Evolutionary conservation across 2,329 filamentous ascomycete species (phyloP).

Genomic region (Penicillium expansum): DNA sequence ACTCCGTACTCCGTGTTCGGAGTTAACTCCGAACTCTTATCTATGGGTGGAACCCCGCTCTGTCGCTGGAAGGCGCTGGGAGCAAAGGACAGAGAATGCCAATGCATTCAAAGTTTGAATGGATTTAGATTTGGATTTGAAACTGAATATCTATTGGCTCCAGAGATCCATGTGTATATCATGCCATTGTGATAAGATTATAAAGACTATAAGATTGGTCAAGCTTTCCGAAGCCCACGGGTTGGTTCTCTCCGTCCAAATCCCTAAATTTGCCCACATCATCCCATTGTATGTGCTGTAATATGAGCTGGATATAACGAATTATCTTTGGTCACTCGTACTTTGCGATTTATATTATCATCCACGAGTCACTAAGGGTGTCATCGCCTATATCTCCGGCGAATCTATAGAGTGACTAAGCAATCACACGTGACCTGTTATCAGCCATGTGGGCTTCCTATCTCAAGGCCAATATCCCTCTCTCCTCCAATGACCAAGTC

Average conservation of each 20-base stretch:
- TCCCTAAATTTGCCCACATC: neutral
- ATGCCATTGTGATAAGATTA: neutral
- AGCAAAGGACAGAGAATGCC: neutral
- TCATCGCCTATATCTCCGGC: neutral
- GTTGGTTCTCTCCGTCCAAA: neutral
- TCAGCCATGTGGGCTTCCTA: constrained; percentile 10
- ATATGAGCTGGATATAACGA: neutral
- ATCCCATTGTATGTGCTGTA: neutral
- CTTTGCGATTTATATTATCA: neutral
- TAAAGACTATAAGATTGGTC: neutral
- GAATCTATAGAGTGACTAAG: constrained; percentile 3
- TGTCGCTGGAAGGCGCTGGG: constrained; percentile 22
- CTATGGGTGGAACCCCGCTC: constrained; percentile 10
- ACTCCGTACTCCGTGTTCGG: neutral
- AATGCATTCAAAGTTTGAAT: neutral
- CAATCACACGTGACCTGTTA: constrained; percentile 1
- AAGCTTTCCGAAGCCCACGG: neutral
- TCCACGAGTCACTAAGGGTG: neutral
- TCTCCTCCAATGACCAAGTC: constrained; percentile 3
- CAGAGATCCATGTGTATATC: neutral
- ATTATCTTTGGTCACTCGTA: neutral
- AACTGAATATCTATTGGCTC: constrained; percentile 3
- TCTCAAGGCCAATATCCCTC: constrained; percentile 8
- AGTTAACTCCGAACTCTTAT: constrained; percentile 15
- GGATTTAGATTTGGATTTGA: neutral